phyloP scores from a whole-genome alignment of 805 yeast genomes.

The Hanseniaspora occidentalis region DNA sequence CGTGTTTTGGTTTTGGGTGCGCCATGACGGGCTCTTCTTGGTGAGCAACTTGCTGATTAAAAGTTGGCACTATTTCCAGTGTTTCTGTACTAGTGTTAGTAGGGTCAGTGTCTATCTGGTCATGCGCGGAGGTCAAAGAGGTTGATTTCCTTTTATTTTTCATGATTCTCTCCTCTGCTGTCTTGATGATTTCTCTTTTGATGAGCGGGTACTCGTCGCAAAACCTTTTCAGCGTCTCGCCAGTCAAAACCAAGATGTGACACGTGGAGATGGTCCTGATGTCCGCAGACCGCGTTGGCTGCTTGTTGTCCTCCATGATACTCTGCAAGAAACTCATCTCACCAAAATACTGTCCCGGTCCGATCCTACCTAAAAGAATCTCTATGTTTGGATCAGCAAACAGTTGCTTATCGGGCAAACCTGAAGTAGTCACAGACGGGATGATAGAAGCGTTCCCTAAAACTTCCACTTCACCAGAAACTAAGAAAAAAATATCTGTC shows the following conservation, averaged over 20 bases:
- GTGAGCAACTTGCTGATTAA: too few species aligned
- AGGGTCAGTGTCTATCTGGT: too few species aligned
- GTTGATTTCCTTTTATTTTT: constrained; percentile 15
- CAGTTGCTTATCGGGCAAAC: too few species aligned
- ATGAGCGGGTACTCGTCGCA: constrained; percentile 47
- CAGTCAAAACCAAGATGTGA: constrained; percentile 48
- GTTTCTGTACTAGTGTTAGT: too few species aligned
- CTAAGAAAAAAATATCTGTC: constrained; percentile 53
- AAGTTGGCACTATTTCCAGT: too few species aligned
- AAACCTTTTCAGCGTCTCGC: constrained; percentile 39
- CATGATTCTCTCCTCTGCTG: constrained; percentile 41
- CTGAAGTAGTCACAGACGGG: constrained; percentile 21
- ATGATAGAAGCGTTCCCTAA: constrained; percentile 13
- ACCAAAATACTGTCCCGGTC: constrained; percentile 59
- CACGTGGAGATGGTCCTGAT: constrained; percentile 49
- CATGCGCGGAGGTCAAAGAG: not conserved
- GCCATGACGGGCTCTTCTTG: constrained; percentile 7
- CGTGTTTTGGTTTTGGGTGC: not conserved
- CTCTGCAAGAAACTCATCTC: constrained; percentile 58
- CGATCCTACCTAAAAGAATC: constrained; percentile 37
- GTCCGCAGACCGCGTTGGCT: constrained; percentile 40
- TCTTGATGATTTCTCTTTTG: constrained; percentile 43
- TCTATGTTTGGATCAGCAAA: constrained; percentile 6
- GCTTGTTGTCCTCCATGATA: constrained; percentile 17
- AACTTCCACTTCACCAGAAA: constrained; percentile 62